Evolutionary conservation across 2,329 filamentous ascomycete genomes (phyloP), one percentile per base, ranked within the genome.

Genomic region (Clonostachys sp.): DNA sequence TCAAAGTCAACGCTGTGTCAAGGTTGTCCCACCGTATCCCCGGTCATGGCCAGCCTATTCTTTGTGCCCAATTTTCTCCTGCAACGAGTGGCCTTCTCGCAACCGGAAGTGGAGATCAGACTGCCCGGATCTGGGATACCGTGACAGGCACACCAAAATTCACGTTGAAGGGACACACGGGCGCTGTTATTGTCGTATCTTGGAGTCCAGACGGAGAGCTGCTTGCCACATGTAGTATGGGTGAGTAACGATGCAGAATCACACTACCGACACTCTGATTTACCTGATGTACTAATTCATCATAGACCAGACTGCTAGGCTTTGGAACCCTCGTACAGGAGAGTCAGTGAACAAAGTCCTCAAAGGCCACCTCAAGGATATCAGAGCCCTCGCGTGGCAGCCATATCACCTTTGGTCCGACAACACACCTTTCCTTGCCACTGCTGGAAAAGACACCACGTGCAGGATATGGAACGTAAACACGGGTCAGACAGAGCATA

Each of bases 91-190:
- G 83, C 12, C 78, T 85, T 49, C 78, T 96, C 65, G 91, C 91
- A 0, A 96, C 89, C 2, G 94, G 92, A 1, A 90, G 87, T 51
- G 94, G 94, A 42, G 94, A 99, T 61, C 87, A 87, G 56, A 96
- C 91, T 2, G 92, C 91, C 1, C 76, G 92, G 48, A 86, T 97
- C 70, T 96, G 90, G 90, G 91, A 99, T 60, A 91, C 90, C 44
- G 89, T 96, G 59, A 96, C 91, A 0, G 91, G 91, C 43, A 96
- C 91, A 12, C 91, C 91, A 0, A 80, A 89, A 51, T 81, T 88
- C 65, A 97, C 91, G 0, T 70, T 97, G 44, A 87, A 89, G 57
- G 91, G 91, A 1, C 94, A 97, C 65, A 85, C 86, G 3, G 87
- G 87, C 51, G 96, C 91, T 91, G 91, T 97, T 5, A 68, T 97